Base-by-base conservation (phyloP, 2,329 filamentous ascomycete genomes). In the Fusarium sambucinum region DNA sequence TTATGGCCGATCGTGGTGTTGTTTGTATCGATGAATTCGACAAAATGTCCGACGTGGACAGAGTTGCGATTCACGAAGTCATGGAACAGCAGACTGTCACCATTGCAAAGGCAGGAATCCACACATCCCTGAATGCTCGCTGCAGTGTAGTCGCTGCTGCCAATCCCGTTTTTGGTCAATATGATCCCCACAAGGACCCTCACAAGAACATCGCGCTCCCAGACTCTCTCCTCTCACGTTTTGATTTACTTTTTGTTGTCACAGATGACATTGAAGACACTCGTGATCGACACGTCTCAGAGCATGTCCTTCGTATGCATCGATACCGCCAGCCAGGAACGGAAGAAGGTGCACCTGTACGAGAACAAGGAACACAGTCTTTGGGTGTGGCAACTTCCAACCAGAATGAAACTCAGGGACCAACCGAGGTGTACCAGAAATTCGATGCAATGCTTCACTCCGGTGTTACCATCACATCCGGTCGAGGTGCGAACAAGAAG, bases 31-130 rank as follows among this genome's bases (percentile, higher is more conserved):
- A 99, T 77, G 96, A 99, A 76, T 99, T 99, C 73, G 96, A 99
- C 83, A 99, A 99, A 80, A 99, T 99, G 96, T 97, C 94, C 59
- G 96, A 99, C 77, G 91, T 98, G 59, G 96, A 99, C 80, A 90
- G 96, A 77, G 96, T 99, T 6, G 96, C 96, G 46, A 99, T 99
- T 73, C 96, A 99, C 87, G 96, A 99, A 92, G 96, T 99, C 70
- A 99, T 99, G 96, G 96, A 99, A 81, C 96, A 99, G 82, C 96
- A 99, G 81, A 99, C 96, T 0, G 96, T 99, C 63, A 99, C 96
- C 16, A 99, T 99, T 75, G 96, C 96, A 53, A 99, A 99, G 82
- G 96, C 96, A 2, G 96, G 96, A 69, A 99, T 99, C 61, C 96
- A 99, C 80, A 99, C 96, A 0, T 97, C 94, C 4, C 85, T 99